Conservation (phyloP, 1,284 basidiomycete species). For the Peniophora sp. region DNA sequence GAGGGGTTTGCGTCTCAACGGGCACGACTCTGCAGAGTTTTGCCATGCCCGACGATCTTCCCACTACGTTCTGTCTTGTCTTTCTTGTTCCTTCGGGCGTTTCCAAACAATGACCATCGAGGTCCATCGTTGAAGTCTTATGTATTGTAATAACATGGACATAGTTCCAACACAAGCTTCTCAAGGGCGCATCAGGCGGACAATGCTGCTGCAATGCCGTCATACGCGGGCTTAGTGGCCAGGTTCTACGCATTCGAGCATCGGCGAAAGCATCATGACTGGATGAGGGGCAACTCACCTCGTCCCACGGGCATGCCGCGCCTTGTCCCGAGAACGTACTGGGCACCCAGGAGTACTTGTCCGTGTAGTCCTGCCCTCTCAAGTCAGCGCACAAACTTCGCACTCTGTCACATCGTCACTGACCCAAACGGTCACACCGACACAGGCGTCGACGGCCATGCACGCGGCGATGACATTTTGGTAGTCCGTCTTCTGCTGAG, state of each 20-base stretch:
- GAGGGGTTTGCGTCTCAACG: too few relatives aligned
- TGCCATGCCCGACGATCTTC: too few relatives aligned
- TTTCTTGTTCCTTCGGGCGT: too few relatives aligned
- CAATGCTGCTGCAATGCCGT: constrained; percentile 13
- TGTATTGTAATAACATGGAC: neutral
- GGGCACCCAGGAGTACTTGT: constrained; percentile 16
- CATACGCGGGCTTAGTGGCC: constrained; percentile 13
- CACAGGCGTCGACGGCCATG: constrained; percentile 29
- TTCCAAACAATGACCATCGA: too few relatives aligned
- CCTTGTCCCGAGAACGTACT: constrained; percentile 14
- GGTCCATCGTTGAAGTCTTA: too few relatives aligned
- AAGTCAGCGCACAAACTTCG: neutral
- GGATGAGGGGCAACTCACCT: constrained; percentile 4
- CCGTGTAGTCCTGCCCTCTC: neutral
- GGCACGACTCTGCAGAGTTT: too few relatives aligned
- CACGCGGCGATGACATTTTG: constrained; percentile 37
- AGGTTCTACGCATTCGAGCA: constrained; percentile 8
- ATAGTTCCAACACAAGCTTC: neutral
- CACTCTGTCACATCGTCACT: too few relatives aligned
- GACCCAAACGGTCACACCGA: constrained; percentile 42
- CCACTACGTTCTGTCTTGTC: too few relatives aligned
- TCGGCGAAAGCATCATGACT: neutral
- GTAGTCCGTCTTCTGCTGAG: constrained; percentile 43
- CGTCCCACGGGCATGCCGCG: constrained; percentile 16
- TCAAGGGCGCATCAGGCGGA: neutral